Conservation (phyloP, 2,329 filamentous ascomycete genomes). For the Fusarium sp. region DNA sequence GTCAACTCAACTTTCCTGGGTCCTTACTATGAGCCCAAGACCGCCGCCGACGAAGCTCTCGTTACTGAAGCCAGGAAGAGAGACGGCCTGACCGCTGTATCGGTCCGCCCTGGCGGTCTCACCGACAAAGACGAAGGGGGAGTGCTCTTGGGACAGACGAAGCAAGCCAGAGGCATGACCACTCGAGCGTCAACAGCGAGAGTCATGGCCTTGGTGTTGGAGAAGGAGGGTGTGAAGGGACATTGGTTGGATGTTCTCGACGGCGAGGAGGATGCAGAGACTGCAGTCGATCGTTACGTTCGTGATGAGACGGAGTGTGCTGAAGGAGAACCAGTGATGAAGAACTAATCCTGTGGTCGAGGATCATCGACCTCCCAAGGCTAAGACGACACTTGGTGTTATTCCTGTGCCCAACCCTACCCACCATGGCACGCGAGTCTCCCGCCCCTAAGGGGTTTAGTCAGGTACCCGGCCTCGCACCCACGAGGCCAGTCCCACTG, state of each 20-base stretch:
- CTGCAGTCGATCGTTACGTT: slow-evolving; percentile 40
- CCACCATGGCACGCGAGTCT: background rate
- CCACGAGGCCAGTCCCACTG: slow-evolving; percentile 8
- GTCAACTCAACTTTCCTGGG: slow-evolving; percentile 56
- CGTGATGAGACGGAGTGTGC: slow-evolving; percentile 40
- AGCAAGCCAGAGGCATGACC: slow-evolving; percentile 53
- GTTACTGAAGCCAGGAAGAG: slow-evolving; percentile 56
- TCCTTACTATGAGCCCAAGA: slow-evolving; percentile 66
- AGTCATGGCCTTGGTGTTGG: slow-evolving; percentile 61
- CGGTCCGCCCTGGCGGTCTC: slow-evolving; percentile 61
- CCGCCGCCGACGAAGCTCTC: slow-evolving; percentile 65
- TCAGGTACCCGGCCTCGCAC: background rate
- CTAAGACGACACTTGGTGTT: background rate
- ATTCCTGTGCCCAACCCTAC: background rate
- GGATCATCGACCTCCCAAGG: background rate
- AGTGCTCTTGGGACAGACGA: slow-evolving; percentile 57
- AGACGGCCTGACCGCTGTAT: slow-evolving; percentile 56
- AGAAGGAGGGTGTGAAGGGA: slow-evolving; percentile 55
- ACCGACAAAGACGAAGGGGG: slow-evolving; percentile 59
- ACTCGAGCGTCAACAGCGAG: slow-evolving; percentile 68
- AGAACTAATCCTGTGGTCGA: slow-evolving; percentile 2
- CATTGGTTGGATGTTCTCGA: slow-evolving; percentile 64
- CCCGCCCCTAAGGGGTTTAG: background rate
- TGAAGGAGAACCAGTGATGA: slow-evolving; percentile 40
- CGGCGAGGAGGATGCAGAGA: slow-evolving; percentile 56